phyloP scores from a whole-genome alignment of 345 rosid genomes.

The Eucalyptus cloeziana region DNA sequence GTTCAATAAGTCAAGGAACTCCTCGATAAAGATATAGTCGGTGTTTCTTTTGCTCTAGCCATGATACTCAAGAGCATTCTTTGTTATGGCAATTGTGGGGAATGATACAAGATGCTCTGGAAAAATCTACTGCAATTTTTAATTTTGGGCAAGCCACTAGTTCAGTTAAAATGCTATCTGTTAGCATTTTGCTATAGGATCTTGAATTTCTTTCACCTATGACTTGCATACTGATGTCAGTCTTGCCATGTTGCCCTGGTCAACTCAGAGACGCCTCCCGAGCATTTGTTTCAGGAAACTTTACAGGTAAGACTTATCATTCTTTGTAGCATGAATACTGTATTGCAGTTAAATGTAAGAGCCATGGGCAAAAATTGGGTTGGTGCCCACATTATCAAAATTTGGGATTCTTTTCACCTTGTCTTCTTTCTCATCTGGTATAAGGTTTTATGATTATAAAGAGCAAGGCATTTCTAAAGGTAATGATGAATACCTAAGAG shows the following conservation, averaged over 20 bases:
- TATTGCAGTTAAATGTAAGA: not conserved
- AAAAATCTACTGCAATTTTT: not conserved
- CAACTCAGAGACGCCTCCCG: slow-evolving; percentile 79
- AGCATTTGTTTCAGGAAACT: slow-evolving; percentile 93
- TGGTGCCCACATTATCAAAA: not conserved
- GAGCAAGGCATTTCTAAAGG: not conserved
- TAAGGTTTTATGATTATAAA: not conserved
- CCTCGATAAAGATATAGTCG: not conserved
- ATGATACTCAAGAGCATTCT: not conserved
- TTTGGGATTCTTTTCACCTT: not conserved
- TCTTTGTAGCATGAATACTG: not conserved
- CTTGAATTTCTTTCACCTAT: not conserved
- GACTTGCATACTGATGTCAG: not conserved
- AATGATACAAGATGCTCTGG: not conserved
- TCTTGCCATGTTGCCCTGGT: not conserved
- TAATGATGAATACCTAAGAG: not conserved
- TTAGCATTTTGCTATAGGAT: not conserved
- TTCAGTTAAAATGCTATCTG: not conserved
- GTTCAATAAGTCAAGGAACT: not conserved
- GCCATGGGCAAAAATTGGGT: not conserved
- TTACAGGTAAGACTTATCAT: slow-evolving; percentile 45
- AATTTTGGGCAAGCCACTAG: not conserved
- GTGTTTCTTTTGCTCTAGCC: not conserved
- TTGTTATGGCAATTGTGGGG: not conserved
- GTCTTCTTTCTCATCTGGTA: not conserved